These are phyloP conservation scores for Fusarium torreyae DNA, from an alignment of 2,329 filamentous ascomycete genomes.

Conservation along the genomic window DNA sequence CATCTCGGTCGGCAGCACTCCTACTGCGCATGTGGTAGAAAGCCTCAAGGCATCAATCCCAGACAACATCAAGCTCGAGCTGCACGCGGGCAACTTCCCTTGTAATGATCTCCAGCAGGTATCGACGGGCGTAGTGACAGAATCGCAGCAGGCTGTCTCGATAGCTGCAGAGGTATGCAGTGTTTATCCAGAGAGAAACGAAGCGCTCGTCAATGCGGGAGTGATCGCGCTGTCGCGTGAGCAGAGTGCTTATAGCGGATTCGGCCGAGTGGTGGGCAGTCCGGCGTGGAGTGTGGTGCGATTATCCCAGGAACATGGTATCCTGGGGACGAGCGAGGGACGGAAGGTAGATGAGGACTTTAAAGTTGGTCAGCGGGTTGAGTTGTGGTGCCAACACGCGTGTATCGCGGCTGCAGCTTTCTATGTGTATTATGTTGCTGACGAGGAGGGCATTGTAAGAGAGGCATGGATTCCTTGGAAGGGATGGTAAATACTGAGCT, in stretches of 20 bases:
- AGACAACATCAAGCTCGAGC: constrained; percentile 53
- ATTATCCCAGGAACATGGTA: constrained; percentile 58
- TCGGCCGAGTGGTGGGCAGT: constrained; percentile 50
- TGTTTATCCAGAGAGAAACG: constrained; percentile 57
- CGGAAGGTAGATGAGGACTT: constrained; percentile 49
- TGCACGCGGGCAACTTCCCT: constrained; percentile 58
- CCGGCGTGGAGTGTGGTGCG: constrained; percentile 54
- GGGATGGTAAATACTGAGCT: constrained; percentile 47
- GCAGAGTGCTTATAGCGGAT: constrained; percentile 51
- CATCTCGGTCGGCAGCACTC: constrained; percentile 56
- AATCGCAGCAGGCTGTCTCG: constrained; percentile 52
- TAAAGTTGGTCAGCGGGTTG: constrained; percentile 53
- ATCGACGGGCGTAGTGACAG: constrained; percentile 52
- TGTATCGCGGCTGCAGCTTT: constrained; percentile 58
- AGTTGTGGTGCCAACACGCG: constrained; percentile 53
- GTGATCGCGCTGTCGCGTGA: constrained; percentile 56
- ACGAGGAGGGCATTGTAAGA: constrained; percentile 53
- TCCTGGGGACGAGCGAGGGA: constrained; percentile 48
- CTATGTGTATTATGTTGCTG: constrained; percentile 55
- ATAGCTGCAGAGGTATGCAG: constrained; percentile 57
- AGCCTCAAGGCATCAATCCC: constrained; percentile 52
- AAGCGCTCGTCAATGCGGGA: constrained; percentile 57
- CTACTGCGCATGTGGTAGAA: constrained; percentile 56
- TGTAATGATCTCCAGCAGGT: constrained; percentile 59
- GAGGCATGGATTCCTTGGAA: constrained; percentile 59